Evolutionary conservation across 768 basidiomycete genomes (phyloP), one percentile per base, ranked within the genome.

Genomic region (Sporobolomyces phaffii): DNA sequence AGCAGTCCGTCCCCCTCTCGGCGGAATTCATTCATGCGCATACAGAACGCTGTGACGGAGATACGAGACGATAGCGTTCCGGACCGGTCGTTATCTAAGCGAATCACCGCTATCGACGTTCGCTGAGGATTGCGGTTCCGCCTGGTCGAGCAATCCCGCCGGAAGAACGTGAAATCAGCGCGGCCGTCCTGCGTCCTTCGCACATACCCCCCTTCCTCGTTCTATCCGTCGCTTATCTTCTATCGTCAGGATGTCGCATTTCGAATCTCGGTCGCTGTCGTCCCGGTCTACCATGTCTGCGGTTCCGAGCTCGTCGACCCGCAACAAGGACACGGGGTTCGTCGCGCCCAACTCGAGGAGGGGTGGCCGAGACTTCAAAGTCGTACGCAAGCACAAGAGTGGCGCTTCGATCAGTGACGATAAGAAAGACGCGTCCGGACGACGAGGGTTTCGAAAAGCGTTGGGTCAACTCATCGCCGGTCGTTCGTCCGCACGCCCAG

Each of bases 351-450:
- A 53, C 33, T 53, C 52, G 34, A 53, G 52, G 15, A 18, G 52
- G 6, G 52, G 52, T 24, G 52, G 52, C 20, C 33, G 52, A 9
- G 52, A 53, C 33, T 53, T 53, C 34, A 53, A 36, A n/a, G 34
- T 53, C 18, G 52, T 53, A 4, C 33, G 24, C 18, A 53, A 53
- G 34, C 52, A 53, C 33, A 53, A 53, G 52, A 53, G 52, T 17
- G 52, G 36, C 20, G 34, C 33, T n/a, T 53, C 52, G 29, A 36
- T 53, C 11, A 20, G 20, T 7, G 5, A 8, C 9, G 34, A 3
- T 5, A 53, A 53, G 52, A 36, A 24, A 22, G 52, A 24, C 20
- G n/a, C n/a, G n/a, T n/a, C 17, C 13, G 26, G 31, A 31, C 18
- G 34, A n/a, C 24, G n/a, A 38, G 34, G 52, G 22, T 53, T 53